A percentile compares a stretch with the other conserved stretches of the same genome.
Evolutionary conservation across 2,329 filamentous ascomycete species (phyloP).

Genomic region (Colletotrichum viniferum): DNA sequence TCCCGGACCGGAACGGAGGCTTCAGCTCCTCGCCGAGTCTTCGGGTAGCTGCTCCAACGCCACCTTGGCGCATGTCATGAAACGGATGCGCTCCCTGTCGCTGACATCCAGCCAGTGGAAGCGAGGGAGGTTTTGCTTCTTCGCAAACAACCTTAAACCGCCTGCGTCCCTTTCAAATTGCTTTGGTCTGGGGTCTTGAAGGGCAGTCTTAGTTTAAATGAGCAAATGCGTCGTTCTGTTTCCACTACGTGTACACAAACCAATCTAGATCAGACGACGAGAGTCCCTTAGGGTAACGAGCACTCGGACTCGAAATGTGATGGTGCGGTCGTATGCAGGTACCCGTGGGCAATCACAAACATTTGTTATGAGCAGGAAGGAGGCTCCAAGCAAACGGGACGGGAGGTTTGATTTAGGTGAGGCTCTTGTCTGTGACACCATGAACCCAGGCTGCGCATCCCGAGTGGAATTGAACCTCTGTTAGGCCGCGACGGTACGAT

Average conservation of each 20-base stretch:
- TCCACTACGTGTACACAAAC: not conserved
- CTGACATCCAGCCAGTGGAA: not conserved
- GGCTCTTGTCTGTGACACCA: not conserved
- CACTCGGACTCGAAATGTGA: not conserved
- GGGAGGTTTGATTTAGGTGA: not conserved
- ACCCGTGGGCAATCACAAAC: constrained; percentile 2
- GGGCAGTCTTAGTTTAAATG: not conserved
- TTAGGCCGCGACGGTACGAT: not conserved
- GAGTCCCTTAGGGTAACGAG: not conserved
- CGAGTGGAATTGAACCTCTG: not conserved
- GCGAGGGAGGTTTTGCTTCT: not conserved
- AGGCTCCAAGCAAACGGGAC: not conserved
- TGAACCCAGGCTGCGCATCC: not conserved
- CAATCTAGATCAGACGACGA: not conserved
- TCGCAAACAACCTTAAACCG: not conserved
- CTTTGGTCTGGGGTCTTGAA: not conserved
- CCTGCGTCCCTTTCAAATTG: not conserved
- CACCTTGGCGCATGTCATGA: constrained; percentile 9
- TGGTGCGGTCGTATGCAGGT: constrained; percentile 1
- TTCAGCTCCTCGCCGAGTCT: not conserved
- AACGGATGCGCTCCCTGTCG: not conserved
- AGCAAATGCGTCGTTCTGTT: not conserved
- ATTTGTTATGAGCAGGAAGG: not conserved
- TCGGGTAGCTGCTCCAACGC: not conserved
- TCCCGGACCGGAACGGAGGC: not conserved